Percentiles rank a stretch among this genome's conserved stretches.
These are phyloP conservation scores for Umbelopsis isabellina DNA, from an alignment of 192 early-diverging fungal species.

Conservation along the genomic window DNA sequence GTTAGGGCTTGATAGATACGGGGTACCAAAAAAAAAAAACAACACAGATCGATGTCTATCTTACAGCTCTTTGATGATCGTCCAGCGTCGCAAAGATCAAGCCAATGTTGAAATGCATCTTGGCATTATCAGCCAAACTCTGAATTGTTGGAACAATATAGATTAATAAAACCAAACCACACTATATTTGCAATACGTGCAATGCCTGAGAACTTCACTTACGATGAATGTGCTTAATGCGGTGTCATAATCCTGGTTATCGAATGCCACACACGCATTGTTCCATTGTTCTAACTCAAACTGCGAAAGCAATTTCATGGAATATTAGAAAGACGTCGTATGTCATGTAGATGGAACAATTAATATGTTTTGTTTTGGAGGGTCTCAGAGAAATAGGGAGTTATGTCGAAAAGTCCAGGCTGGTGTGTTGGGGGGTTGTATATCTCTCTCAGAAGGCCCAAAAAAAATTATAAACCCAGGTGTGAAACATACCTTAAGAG, in stretches of 20 bases:
- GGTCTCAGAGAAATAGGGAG: neutral
- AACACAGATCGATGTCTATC: neutral
- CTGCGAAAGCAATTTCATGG: conserved; percentile 40
- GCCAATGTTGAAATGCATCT: conserved; percentile 94
- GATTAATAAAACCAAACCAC: neutral
- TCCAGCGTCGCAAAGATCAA: conserved; percentile 72
- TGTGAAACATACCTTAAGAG: neutral
- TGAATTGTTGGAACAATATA: conserved; percentile 22
- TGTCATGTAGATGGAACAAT: neutral
- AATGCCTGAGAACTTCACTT: conserved; percentile 24
- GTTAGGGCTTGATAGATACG: neutral
- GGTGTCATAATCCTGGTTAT: conserved; percentile 63
- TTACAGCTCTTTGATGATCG: conserved; percentile 77
- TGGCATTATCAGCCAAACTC: conserved; percentile 82
- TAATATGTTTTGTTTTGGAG: neutral
- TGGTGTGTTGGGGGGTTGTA: neutral
- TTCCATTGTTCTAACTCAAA: conserved; percentile 81
- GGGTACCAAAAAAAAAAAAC: neutral
- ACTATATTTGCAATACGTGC: neutral
- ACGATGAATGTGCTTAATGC: conserved; percentile 70
- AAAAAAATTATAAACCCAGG: too few species aligned
- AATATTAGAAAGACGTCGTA: neutral
- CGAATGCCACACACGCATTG: conserved; percentile 71
- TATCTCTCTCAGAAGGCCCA: too few species aligned
- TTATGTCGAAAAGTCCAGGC: neutral